Evolutionary conservation across 129 eudicot species (phyloP).

Genomic region (Artemisia argyi): DNA sequence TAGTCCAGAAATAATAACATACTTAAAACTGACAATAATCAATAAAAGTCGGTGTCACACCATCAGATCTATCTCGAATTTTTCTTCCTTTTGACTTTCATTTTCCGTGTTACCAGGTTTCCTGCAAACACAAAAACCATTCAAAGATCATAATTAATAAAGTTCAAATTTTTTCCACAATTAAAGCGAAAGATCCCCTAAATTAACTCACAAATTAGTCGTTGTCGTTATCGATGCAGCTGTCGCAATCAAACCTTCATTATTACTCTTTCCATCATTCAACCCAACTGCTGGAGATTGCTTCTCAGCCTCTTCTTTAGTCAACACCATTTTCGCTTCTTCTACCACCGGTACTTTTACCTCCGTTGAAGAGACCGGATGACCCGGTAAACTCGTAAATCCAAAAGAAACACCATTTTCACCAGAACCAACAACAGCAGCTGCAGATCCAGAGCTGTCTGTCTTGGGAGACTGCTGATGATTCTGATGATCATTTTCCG

Average conservation of each 20-base stretch:
- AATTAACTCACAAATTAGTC: constrained; percentile 48
- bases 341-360: constrained; percentile 9
- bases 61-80: constrained; percentile 92
- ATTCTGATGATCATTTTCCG: constrained; percentile 55
- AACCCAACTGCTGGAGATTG: constrained; percentile 43
- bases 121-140: constrained; percentile 39
- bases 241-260: constrained; percentile 48
- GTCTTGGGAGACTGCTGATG: constrained; percentile 48
- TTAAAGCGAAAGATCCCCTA: constrained; percentile 19
- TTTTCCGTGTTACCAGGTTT: constrained; percentile 25
- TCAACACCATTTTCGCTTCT: not conserved
- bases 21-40: constrained; percentile 3
- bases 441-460: constrained; percentile 54
- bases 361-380: constrained; percentile 19
- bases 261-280: constrained; percentile 29
- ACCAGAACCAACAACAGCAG: constrained; percentile 27
- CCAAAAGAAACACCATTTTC: constrained; percentile 53
- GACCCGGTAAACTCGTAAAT: constrained; percentile 33
- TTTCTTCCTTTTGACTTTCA: constrained; percentile 54
- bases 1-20: not conserved
- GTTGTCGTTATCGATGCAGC: constrained; percentile 43
- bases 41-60: constrained; percentile 44
- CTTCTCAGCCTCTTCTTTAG: constrained; percentile 52
- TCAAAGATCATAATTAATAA: not conserved
- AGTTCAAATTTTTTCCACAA: not conserved